Evolutionary conservation across 768 basidiomycete species (phyloP), one percentile per base, ranked within the genome.

Genomic region (Tylopilus vinaceipallidus): DNA sequence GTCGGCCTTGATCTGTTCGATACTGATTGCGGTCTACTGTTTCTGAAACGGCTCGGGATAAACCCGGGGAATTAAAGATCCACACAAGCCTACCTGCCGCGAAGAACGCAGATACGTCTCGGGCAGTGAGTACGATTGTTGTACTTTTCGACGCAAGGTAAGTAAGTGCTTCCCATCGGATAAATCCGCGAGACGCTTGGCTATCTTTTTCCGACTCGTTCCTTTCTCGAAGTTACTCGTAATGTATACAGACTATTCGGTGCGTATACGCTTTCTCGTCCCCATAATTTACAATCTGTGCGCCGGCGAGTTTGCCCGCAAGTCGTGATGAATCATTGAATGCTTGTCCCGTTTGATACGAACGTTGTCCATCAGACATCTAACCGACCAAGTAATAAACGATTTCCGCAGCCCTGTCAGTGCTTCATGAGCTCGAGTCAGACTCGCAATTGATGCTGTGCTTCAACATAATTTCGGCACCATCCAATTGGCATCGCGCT

Each of bases 401-500:
- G 12, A 6, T 29, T 29, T 29, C 27, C 26, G 26, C 4, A n/a
- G 8, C 19, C 26, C 8, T 24, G 30, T n/a, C n/a, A n/a, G n/a
- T 34, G 22, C 33, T 33, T 16, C 14, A 9, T 10, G 27, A 29
- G 27, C 6, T 29, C 27, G 27, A 29, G 27, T 29, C 27, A 29
- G 27, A 6, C n/a, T n/a, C n/a, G n/a, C n/a, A n/a, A n/a, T n/a
- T n/a, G n/a, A n/a, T n/a, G n/a, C n/a, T n/a, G n/a, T n/a, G n/a
- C n/a, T n/a, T n/a, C n/a, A n/a, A n/a, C n/a, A n/a, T 29, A 29
- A 29, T 29, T 29, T 29, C 27, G 27, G 27, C 6, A 12, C 27
- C 12, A 29, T 29, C 42, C 27, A 34, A 36, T 39, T 17, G 33
- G 33, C 26, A 19, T 57, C 63, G 67, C 66, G 65, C 45, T 52